Evolutionary conservation across 2,329 filamentous ascomycete species (phyloP).

Genomic region (Zymoseptoria brevis): DNA sequence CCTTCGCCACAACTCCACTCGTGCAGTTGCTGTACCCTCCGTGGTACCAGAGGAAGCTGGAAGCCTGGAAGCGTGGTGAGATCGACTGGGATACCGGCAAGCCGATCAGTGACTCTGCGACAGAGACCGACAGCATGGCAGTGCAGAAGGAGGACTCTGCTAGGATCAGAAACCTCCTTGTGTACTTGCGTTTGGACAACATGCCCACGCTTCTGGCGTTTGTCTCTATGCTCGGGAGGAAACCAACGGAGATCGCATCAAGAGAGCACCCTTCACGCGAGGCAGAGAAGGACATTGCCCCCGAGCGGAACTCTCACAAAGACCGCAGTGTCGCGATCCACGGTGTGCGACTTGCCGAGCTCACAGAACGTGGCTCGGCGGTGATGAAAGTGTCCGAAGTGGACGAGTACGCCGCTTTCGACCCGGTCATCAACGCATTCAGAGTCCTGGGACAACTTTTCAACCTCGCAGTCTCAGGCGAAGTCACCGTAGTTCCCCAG

Average conservation of each 20-base stretch:
- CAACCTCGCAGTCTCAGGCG: slow-evolving; percentile 73
- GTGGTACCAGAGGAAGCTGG: slow-evolving; percentile 66
- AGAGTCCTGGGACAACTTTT: slow-evolving; percentile 78
- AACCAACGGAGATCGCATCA: slow-evolving; percentile 33
- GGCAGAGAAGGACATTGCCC: slow-evolving; percentile 5
- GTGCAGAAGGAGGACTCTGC: slow-evolving; percentile 44
- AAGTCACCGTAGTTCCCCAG: slow-evolving; percentile 64
- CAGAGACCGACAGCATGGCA: slow-evolving; percentile 25
- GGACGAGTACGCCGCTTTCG: slow-evolving; percentile 56
- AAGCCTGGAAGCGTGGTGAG: slow-evolving; percentile 70
- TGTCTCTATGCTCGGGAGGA: slow-evolving; percentile 65
- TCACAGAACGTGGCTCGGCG: slow-evolving; percentile 86
- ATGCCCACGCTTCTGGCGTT: slow-evolving; percentile 75
- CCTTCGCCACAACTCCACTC: slow-evolving; percentile 73
- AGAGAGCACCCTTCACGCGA: slow-evolving; percentile 31
- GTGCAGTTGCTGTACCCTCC: slow-evolving; percentile 66
- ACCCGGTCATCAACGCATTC: slow-evolving; percentile 88
- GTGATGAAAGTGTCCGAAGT: slow-evolving; percentile 89
- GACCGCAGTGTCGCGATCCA: slow-evolving; percentile 46
- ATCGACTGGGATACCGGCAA: slow-evolving; percentile 77
- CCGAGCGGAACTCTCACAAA: neutral
- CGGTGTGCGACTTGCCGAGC: slow-evolving; percentile 74
- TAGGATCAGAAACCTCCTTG: slow-evolving; percentile 58
- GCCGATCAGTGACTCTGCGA: slow-evolving; percentile 30
- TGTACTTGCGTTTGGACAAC: slow-evolving; percentile 78